Conservation (phyloP, 495 filamentous ascomycete genomes). For the Rhizodiscina lignyota region DNA sequence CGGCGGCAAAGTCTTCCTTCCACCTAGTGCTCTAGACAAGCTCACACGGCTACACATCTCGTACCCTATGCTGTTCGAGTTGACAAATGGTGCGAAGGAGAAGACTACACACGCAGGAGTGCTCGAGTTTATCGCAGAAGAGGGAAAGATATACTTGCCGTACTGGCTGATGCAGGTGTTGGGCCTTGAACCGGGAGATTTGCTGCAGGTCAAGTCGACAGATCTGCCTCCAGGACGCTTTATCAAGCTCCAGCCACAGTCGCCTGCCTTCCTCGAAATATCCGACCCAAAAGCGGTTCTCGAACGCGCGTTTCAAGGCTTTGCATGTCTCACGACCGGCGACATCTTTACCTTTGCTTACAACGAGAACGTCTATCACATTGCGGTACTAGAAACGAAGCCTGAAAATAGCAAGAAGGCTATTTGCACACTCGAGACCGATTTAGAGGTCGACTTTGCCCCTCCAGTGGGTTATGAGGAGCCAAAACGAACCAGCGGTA, state of each 20-base stretch:
- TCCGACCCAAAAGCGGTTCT: slow-evolving; percentile 96
- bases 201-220: slow-evolving; percentile 86
- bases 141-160: slow-evolving; percentile 89
- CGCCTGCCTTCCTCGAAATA: slow-evolving; percentile 81
- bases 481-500: slow-evolving; percentile 34
- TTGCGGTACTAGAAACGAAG: slow-evolving; percentile 85
- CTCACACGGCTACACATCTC: slow-evolving; percentile 91
- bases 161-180: slow-evolving; percentile 97
- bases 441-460: slow-evolving; percentile 89
- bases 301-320: slow-evolving; percentile 89
- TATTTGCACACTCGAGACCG: slow-evolving; percentile 88
- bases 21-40: slow-evolving; percentile 87
- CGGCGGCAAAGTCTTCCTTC: slow-evolving; percentile 93
- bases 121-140: slow-evolving; percentile 91
- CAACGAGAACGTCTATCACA: slow-evolving; percentile 81
- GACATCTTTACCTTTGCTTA: slow-evolving; percentile 92
- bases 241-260: slow-evolving; percentile 92
- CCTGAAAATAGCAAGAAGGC: slow-evolving; percentile 60
- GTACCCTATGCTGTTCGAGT: slow-evolving; percentile 93
- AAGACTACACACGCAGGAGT: slow-evolving; percentile 82
- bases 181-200: slow-evolving; percentile 72
- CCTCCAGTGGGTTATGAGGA: slow-evolving; percentile 89
- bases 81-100: slow-evolving; percentile 68
- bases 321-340: slow-evolving; percentile 76
- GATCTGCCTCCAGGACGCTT: slow-evolving; percentile 76